Evolutionary conservation across 768 basidiomycete species (phyloP).

Genomic region (Russula vinacea): DNA sequence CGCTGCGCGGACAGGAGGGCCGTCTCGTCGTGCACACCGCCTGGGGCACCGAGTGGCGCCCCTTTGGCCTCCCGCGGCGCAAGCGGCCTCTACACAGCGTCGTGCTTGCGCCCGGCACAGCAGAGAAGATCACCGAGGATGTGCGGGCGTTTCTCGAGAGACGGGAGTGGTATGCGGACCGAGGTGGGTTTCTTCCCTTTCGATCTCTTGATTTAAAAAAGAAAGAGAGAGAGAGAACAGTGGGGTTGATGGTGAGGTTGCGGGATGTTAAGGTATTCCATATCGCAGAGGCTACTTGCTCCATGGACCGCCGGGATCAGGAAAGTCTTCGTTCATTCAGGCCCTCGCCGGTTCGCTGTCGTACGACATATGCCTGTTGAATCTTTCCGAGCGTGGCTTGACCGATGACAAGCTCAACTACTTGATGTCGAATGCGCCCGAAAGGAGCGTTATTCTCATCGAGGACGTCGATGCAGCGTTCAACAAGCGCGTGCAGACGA

Average conservation of each 20-base stretch:
- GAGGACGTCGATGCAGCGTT: slow-evolving; percentile 99
- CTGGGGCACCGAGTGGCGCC: slow-evolving; percentile 95
- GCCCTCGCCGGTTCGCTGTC: slow-evolving; percentile 88
- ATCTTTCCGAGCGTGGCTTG: slow-evolving; percentile 92
- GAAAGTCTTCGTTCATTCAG: slow-evolving; percentile 98
- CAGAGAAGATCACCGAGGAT: slow-evolving; percentile 80
- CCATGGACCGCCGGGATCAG: slow-evolving; percentile 95
- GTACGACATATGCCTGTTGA: slow-evolving; percentile 95
- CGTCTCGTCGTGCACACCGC: slow-evolving; percentile 95
- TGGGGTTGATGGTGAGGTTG: neutral
- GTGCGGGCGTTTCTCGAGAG: slow-evolving; percentile 77
- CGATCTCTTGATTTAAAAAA: neutral
- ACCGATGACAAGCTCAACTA: slow-evolving; percentile 96
- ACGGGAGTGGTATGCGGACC: slow-evolving; percentile 91
- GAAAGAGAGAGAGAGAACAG: neutral
- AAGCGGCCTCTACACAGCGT: slow-evolving; percentile 88
- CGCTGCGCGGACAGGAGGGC: slow-evolving; percentile 82
- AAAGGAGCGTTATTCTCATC: slow-evolving; percentile 89
- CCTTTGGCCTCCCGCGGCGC: slow-evolving; percentile 87
- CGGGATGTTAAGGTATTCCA: slow-evolving; percentile 73
- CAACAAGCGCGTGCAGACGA: slow-evolving; percentile 84
- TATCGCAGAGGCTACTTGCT: slow-evolving; percentile 94
- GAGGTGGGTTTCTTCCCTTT: slow-evolving; percentile 55
- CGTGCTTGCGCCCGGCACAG: slow-evolving; percentile 76
- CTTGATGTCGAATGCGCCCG: slow-evolving; percentile 87